phyloP scores from a whole-genome alignment of 257 asterid genomes.

The Gardenia jasminoides region DNA sequence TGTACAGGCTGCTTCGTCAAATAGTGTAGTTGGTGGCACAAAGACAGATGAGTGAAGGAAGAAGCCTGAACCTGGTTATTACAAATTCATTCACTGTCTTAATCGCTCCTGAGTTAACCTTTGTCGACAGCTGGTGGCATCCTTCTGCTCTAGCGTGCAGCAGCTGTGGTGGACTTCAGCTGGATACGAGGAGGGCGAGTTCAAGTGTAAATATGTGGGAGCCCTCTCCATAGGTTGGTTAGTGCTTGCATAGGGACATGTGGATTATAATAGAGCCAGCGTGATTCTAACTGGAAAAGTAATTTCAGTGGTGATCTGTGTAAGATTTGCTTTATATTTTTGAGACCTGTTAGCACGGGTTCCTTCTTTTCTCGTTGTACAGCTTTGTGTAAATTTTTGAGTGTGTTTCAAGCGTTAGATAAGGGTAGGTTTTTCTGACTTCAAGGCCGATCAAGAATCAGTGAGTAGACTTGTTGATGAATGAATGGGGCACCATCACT shows the following conservation, averaged over 20 bases:
- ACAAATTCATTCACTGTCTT: slow-evolving; percentile 5
- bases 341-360: background rate
- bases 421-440: background rate
- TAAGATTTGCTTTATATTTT: background rate
- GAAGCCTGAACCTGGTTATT: slow-evolving; percentile 15
- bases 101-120: background rate
- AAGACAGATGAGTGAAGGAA: slow-evolving; percentile 39
- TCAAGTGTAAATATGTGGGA: background rate
- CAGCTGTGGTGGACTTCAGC: background rate
- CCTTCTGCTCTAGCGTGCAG: background rate
- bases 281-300: background rate
- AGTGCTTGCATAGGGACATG: background rate
- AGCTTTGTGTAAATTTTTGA: background rate
- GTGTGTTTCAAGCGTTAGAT: background rate
- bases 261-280: background rate
- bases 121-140: background rate
- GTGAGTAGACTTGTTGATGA: background rate
- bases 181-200: background rate
- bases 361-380: background rate
- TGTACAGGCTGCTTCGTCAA: slow-evolving; percentile 72
- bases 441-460: background rate
- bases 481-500: too few species aligned
- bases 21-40: slow-evolving; percentile 63
- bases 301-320: background rate
- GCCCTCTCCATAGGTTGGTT: background rate